Evolutionary conservation across 768 basidiomycete genomes (phyloP).

Genomic region (Xerocomus spinulosus): DNA sequence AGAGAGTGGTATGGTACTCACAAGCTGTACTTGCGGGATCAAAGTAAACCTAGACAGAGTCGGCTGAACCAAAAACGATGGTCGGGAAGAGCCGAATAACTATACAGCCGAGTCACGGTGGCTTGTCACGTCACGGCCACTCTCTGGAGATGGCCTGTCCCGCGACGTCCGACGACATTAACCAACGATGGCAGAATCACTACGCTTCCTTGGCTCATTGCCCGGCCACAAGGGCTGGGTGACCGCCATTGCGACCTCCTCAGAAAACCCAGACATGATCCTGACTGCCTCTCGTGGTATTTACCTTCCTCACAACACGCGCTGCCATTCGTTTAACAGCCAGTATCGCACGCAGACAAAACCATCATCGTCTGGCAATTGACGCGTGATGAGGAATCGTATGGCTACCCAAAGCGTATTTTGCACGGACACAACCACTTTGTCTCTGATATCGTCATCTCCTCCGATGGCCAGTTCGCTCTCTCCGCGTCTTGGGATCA

Average conservation of each 20-base stretch:
- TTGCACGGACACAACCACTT: constrained; percentile 99
- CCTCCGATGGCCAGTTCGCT: constrained; percentile 98
- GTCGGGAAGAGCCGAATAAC: constrained; percentile 38
- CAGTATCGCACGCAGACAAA: constrained; percentile 85
- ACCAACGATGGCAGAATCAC: constrained; percentile 68
- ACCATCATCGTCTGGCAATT: constrained; percentile 99
- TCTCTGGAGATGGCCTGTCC: constrained; percentile 30
- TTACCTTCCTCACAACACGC: constrained; percentile 14
- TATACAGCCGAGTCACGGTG: constrained; percentile 40
- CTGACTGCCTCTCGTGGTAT: constrained; percentile 95
- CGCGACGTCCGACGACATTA: constrained; percentile 20
- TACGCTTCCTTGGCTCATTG: constrained; percentile 89
- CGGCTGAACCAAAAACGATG: not conserved
- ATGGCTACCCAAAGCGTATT: constrained; percentile 96
- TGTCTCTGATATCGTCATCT: constrained; percentile 97
- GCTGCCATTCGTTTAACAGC: constrained; percentile 16
- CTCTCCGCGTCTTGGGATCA: constrained; percentile 99
- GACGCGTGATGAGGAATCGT: constrained; percentile 85
- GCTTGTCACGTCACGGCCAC: constrained; percentile 53
- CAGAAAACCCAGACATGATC: constrained; percentile 99
- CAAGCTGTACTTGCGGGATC: not conserved
- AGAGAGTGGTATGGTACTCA: constrained; percentile 12
- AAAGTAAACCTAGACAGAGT: not conserved
- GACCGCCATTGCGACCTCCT: constrained; percentile 96
- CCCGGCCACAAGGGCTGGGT: constrained; percentile 97